phyloP scores from a whole-genome alignment of 805 yeast genomes.

The Metschnikowia vanudenii region DNA sequence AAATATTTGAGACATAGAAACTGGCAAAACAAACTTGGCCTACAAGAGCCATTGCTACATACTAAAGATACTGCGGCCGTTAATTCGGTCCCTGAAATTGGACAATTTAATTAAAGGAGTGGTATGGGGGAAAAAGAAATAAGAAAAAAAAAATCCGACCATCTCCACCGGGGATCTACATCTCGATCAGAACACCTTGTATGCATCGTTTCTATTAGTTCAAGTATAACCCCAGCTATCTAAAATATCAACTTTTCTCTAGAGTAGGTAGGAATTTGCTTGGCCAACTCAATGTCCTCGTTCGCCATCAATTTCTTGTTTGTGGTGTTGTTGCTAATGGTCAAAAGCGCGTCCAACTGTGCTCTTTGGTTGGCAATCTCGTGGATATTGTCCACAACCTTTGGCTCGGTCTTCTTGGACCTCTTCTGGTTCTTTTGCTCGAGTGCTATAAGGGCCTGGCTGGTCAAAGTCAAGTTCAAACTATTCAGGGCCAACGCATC shows the following conservation, averaged over 20 bases:
- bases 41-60: too few species aligned
- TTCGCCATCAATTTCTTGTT: slow-evolving; percentile 30
- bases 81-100: too few species aligned
- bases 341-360: slow-evolving; percentile 35
- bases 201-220: not conserved
- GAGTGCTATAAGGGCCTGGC: slow-evolving; percentile 38
- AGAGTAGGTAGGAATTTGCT: slow-evolving; percentile 54
- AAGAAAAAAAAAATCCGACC: too few species aligned
- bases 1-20: too few species aligned
- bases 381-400: slow-evolving; percentile 25
- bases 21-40: too few species aligned
- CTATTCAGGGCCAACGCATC: slow-evolving; percentile 42
- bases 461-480: slow-evolving; percentile 46
- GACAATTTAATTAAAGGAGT: too few species aligned
- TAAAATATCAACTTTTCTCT: slow-evolving; percentile 47
- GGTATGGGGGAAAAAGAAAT: too few species aligned
- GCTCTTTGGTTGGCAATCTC: slow-evolving; percentile 29
- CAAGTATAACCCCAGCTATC: slow-evolving; percentile 7
- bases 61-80: too few species aligned
- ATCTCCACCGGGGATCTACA: too few species aligned
- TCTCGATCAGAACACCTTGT: too few species aligned
- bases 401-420: slow-evolving; percentile 20
- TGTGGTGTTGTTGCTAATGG: slow-evolving; percentile 28
- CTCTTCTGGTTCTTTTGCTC: slow-evolving; percentile 25
- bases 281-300: slow-evolving; percentile 28